These are phyloP conservation scores for Biscogniauxia marginata DNA, from an alignment of 2,329 filamentous ascomycete genomes.

Conservation along the genomic window DNA sequence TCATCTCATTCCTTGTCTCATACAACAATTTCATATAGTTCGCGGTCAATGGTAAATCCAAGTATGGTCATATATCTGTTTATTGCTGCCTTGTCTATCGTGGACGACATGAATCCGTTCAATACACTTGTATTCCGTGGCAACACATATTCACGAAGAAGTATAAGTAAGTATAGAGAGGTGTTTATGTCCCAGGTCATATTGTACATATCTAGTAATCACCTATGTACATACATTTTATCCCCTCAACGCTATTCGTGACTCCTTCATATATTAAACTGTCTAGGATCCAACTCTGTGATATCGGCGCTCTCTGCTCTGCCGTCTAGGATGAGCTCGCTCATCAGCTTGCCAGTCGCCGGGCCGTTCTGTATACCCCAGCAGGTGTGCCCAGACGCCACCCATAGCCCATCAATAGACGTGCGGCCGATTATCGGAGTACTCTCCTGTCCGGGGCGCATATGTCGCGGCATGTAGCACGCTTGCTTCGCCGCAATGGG, in stretches of 20 bases:
- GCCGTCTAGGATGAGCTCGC: constrained; percentile 76
- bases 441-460: constrained; percentile 55
- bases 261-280: constrained; percentile 49
- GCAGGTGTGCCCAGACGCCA: constrained; percentile 91
- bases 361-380: constrained; percentile 98
- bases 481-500: constrained; percentile 76
- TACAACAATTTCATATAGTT: too few species aligned
- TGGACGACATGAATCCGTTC: too few species aligned
- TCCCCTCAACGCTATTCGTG: not conserved
- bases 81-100: too few species aligned
- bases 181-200: too few species aligned
- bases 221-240: not conserved
- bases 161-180: too few species aligned
- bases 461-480: constrained; percentile 85
- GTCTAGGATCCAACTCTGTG: constrained; percentile 64
- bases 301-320: constrained; percentile 66
- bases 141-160: too few species aligned
- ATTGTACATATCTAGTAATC: too few species aligned
- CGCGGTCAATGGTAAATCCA: too few species aligned
- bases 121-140: too few species aligned
- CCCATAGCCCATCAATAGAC: constrained; percentile 67
- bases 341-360: constrained; percentile 78
- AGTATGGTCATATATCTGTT: too few species aligned
- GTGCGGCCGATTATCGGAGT: constrained; percentile 78
- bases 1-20: too few species aligned